Conservation (phyloP, 352 stramenopile species). For the Globisporangium uncinulatum region DNA sequence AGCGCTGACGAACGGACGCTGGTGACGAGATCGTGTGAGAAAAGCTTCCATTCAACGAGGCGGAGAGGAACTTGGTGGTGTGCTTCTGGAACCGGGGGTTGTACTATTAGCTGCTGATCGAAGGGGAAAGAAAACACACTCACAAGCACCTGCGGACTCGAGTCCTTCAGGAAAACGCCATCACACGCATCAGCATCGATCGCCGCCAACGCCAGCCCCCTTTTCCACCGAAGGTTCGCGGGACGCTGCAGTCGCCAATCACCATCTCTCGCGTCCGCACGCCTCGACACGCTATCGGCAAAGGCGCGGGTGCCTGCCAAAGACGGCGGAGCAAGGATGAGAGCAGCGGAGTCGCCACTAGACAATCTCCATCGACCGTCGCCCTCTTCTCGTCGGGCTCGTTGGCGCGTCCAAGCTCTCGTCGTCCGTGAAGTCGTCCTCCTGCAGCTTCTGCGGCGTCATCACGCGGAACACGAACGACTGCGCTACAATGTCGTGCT, state of each 20-base stretch:
- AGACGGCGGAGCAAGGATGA: neutral
- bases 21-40: neutral
- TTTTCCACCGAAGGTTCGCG: conserved; percentile 16
- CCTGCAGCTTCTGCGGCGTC: conserved; percentile 66
- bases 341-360: conserved; percentile 12
- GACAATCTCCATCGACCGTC: conserved; percentile 39
- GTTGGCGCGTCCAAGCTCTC: conserved; percentile 16
- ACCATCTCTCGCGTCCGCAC: neutral
- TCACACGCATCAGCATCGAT: conserved; percentile 8
- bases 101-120: conserved; percentile 3
- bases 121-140: conserved; percentile 12
- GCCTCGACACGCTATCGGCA: neutral
- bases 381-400: conserved; percentile 18
- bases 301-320: conserved; percentile 1
- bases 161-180: conserved; percentile 13
- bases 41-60: conserved; percentile 3
- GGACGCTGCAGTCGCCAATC: conserved; percentile 1
- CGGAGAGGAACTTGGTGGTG: neutral
- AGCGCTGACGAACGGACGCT: no score
- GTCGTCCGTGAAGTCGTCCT: conserved; percentile 48
- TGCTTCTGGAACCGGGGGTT: conserved; percentile 5
- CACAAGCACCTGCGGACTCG: conserved; percentile 9
- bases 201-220: conserved; percentile 10
- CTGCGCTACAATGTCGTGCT: conserved; percentile 86
- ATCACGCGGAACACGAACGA: conserved; percentile 86